A percentile compares a stretch with the other conserved stretches of the same genome.
phyloP scores from a whole-genome alignment of 139 green algal genomes.

The Diplosphaera chodatii region DNA sequence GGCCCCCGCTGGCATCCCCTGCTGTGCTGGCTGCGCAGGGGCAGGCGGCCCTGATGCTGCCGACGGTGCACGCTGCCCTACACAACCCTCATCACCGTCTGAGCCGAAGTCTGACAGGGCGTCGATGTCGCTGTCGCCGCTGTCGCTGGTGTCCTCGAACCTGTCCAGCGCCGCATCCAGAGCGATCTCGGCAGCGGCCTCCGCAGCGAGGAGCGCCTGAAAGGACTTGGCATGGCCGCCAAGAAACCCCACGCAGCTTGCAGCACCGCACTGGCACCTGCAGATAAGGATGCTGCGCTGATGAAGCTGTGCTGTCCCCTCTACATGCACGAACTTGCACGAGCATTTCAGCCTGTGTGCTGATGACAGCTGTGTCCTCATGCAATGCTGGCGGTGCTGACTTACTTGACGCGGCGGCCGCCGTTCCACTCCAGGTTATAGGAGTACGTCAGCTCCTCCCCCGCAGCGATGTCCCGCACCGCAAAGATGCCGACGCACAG shows the following conservation, averaged over 20 bases:
- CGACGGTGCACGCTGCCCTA: no score
- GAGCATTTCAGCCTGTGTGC: no score
- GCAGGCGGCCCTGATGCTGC: background rate
- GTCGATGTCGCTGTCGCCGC: background rate
- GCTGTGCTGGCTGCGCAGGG: background rate
- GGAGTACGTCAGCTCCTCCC: constrained; percentile 40
- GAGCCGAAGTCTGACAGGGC: background rate
- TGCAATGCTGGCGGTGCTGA: no score
- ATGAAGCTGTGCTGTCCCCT: no score
- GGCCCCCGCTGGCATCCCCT: no score
- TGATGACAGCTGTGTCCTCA: no score
- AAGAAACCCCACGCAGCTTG: background rate
- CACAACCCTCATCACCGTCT: background rate
- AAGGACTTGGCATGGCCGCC: background rate
- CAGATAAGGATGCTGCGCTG: no score
- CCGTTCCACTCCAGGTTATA: constrained; percentile 36
- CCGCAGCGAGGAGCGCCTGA: background rate
- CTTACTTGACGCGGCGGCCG: constrained; percentile 18
- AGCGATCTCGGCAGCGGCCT: background rate
- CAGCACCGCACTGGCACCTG: background rate
- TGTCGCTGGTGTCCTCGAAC: background rate
- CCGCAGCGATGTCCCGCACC: constrained; percentile 11
- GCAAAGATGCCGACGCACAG: constrained; percentile 33
- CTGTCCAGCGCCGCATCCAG: no score
- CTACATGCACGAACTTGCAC: no score